Percentiles rank a stretch among this genome's conserved stretches.
phyloP scores from a whole-genome alignment of 306 rosid species.

The Amphicarpaea edgeworthii region DNA sequence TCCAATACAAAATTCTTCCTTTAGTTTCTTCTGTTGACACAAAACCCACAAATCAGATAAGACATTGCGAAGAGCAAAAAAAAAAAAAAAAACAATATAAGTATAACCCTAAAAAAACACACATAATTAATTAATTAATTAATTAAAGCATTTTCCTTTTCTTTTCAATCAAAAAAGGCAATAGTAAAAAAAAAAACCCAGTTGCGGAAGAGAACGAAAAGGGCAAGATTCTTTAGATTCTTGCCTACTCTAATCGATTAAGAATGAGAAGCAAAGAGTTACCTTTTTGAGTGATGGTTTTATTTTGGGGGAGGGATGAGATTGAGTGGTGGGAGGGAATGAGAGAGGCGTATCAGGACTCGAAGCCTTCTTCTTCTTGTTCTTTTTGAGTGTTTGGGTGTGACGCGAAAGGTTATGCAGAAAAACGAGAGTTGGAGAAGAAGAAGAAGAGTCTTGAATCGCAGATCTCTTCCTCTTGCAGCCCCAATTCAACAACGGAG shows the following conservation, averaged over 20 bases:
- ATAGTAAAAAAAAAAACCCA: no score
- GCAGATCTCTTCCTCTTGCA: conserved; percentile 63
- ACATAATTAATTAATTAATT: no score
- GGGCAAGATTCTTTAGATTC: no score
- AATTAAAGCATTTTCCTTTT: no score
- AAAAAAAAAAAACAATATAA: not conserved
- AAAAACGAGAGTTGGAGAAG: not conserved
- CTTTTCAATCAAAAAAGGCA: no score
- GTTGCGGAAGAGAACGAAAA: no score
- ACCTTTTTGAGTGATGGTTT: conserved; percentile 55
- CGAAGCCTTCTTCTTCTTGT: not conserved
- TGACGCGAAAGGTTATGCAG: no score
- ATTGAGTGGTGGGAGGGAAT: conserved; percentile 50
- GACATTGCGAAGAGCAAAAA: not conserved
- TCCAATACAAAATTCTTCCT: conserved; percentile 39
- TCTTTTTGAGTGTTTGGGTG: no score
- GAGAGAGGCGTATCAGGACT: conserved; percentile 62
- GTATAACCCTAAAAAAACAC: no score
- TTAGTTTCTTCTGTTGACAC: conserved; percentile 43
- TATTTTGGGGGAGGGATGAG: no score
- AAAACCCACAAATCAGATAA: conserved; percentile 30
- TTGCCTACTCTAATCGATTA: no score
- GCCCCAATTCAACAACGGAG: conserved; percentile 47
- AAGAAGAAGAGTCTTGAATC: not conserved
- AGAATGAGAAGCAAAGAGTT: no score